Evolutionary conservation across 441 rosid genomes (phyloP).

Genomic region (Macaranga tanarius): DNA sequence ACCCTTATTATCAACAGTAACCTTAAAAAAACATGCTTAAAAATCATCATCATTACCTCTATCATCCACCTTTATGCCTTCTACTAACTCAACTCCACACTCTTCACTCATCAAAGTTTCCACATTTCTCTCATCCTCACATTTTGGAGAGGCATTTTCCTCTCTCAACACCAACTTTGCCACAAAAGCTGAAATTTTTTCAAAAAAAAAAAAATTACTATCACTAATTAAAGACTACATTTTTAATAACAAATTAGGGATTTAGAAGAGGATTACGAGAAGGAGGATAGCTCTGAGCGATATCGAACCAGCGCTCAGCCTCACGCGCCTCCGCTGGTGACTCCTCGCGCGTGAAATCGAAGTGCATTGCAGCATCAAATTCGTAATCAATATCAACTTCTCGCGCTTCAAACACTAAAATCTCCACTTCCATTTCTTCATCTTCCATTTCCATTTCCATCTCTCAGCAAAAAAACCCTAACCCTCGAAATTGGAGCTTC

Average conservation of each 20-base stretch:
- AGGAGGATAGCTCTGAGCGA: constrained; percentile 66
- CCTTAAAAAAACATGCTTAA: constrained; percentile 3
- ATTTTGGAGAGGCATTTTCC: constrained; percentile 12
- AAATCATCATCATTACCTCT: constrained; percentile 35
- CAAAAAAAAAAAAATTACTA: neutral
- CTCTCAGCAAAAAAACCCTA: constrained; percentile 10
- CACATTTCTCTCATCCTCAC: neutral
- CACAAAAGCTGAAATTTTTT: constrained; percentile 57
- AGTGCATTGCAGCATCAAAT: constrained; percentile 79
- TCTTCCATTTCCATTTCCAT: constrained; percentile 44
- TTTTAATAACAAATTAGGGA: no score
- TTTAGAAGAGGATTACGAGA: constrained; percentile 62
- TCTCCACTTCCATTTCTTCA: constrained; percentile 48
- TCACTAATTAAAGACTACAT: no score
- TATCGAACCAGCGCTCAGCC: constrained; percentile 77
- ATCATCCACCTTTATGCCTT: constrained; percentile 25
- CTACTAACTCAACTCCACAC: constrained; percentile 24
- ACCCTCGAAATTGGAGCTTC: neutral
- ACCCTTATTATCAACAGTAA: neutral
- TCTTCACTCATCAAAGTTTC: constrained; percentile 30
- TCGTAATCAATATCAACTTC: constrained; percentile 81
- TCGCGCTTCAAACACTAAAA: constrained; percentile 53
- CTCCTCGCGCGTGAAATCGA: constrained; percentile 75
- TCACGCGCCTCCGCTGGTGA: constrained; percentile 53
- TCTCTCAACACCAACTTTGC: constrained; percentile 57